Conservation (phyloP, 1,139 yeast genomes). For the Candida sanyaensis region DNA sequence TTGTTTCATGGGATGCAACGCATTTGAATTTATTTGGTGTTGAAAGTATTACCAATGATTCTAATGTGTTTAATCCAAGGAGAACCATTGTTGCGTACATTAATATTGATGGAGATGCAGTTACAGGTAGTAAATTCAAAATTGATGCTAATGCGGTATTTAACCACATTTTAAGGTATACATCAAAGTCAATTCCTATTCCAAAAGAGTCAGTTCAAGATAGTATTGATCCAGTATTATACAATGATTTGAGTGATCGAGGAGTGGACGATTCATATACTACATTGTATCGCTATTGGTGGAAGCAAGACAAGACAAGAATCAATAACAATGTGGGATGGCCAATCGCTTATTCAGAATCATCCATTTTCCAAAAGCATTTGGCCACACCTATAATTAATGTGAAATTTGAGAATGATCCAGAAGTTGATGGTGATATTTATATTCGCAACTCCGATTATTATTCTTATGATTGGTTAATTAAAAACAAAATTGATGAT, state of each 20-base stretch:
- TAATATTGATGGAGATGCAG: slow-evolving; percentile 42
- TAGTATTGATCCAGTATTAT: slow-evolving; percentile 7
- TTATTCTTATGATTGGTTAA: slow-evolving; percentile 38
- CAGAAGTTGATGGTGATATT: slow-evolving; percentile 26
- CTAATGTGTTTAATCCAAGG: slow-evolving; percentile 21
- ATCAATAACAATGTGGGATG: slow-evolving; percentile 37
- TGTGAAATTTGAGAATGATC: slow-evolving; percentile 35
- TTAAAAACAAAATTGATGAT: slow-evolving; percentile 28
- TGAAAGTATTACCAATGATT: slow-evolving; percentile 24
- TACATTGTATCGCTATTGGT: slow-evolving; percentile 41
- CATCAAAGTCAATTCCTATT: slow-evolving; percentile 37
- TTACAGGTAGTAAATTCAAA: slow-evolving; percentile 39
- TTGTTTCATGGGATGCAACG: slow-evolving; percentile 48
- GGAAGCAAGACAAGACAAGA: slow-evolving; percentile 30
- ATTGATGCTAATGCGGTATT: slow-evolving; percentile 41
- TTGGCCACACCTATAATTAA: slow-evolving; percentile 35
- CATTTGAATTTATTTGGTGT: slow-evolving; percentile 38
- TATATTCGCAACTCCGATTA: slow-evolving; percentile 41
- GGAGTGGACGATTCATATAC: slow-evolving; percentile 23
- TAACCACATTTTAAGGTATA: slow-evolving; percentile 31
- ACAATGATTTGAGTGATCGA: not conserved
- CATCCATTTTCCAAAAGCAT: slow-evolving; percentile 36
- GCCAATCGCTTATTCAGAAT: slow-evolving; percentile 26
- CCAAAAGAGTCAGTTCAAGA: slow-evolving; percentile 25
- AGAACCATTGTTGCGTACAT: slow-evolving; percentile 37